These are phyloP conservation scores for Priceomyces melissophilus DNA, from an alignment of 805 yeast genomes.

Conservation along the genomic window DNA sequence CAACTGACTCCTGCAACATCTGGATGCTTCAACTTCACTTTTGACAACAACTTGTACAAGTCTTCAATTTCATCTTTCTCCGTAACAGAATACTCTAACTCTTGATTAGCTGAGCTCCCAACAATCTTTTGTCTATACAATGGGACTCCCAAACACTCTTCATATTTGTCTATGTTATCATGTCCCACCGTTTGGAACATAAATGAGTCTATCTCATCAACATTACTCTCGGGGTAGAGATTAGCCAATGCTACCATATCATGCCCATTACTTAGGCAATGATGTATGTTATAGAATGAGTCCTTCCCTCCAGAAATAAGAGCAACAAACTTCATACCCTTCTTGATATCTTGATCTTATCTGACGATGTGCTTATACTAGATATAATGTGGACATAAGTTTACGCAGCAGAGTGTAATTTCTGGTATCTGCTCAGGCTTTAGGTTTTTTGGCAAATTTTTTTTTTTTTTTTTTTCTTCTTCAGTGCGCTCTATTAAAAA, in stretches of 20 bases:
- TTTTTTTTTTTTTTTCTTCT: no score
- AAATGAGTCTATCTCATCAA: constrained; percentile 81
- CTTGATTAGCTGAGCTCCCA: constrained; percentile 61
- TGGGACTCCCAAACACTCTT: constrained; percentile 74
- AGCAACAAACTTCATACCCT: constrained; percentile 85
- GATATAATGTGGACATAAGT: no score
- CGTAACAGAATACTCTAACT: constrained; percentile 67
- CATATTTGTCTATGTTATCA: constrained; percentile 62
- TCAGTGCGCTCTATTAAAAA: background rate
- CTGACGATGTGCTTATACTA: no score
- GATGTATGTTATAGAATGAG: constrained; percentile 84
- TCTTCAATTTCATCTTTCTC: constrained; percentile 86
- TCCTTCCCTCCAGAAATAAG: constrained; percentile 95
- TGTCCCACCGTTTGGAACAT: constrained; percentile 99
- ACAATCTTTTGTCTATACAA: constrained; percentile 64
- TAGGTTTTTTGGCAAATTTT: no score
- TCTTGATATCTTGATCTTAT: background rate
- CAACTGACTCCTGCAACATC: constrained; percentile 84
- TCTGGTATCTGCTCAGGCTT: no score
- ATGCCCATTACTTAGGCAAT: constrained; percentile 84
- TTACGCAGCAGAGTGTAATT: background rate
- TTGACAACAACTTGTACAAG: constrained; percentile 49
- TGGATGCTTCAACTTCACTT: constrained; percentile 54
- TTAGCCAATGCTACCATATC: constrained; percentile 83
- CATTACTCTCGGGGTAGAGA: constrained; percentile 43